Base-by-base conservation (phyloP, 495 filamentous ascomycete species). In the Penicillium maclennaniae region DNA sequence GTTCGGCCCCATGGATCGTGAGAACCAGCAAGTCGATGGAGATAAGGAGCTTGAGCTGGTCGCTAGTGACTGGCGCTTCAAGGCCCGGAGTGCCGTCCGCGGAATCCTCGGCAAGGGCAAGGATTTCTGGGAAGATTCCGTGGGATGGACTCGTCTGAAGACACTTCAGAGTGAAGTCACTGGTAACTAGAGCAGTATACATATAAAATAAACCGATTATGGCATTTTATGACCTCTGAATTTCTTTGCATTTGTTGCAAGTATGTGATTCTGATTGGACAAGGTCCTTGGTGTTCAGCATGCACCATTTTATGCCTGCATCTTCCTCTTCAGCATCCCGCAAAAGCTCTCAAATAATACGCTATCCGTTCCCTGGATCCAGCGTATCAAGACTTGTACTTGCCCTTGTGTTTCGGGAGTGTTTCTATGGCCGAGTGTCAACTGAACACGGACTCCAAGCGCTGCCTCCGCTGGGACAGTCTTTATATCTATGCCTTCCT, bases 291-390 rank as follows among this genome's bases (percentile, higher is more conserved):
- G 23, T 2, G 23, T 23, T 23, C 23, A 23, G 2, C 23, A 23
- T 10, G 10, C 31, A 34, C 15, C 5, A 12, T 8, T 25, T 45
- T 39, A 46, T 8, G 39, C 60, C 38, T 72, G 66, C 4, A 79
- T n/a, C 53, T 79, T 78, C 49, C 81, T 65, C 58, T 83, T 83
- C 47, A 96, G 45, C 79, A 91, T 88, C 0, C 89, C 92, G 51
- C 84, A 87, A 54, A 97, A 87, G 62, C 91, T 96, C 70, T 95
- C 90, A 68, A 95, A 97, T 4, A 96, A 55, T 6, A 85, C 80
- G 5, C 77, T 70, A 48, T 97, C 89, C 7, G 69, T 72, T 6
- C 92, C 92, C 56, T 85, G 84, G 8, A 87, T 66, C 92, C 92
- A 97, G 28, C 85, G 75, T 3, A 93, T 63, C 7, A 71, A 50